These are phyloP conservation scores for Yamadazyma dushanensis DNA, from an alignment of 1,139 yeast species.

Conservation along the genomic window DNA sequence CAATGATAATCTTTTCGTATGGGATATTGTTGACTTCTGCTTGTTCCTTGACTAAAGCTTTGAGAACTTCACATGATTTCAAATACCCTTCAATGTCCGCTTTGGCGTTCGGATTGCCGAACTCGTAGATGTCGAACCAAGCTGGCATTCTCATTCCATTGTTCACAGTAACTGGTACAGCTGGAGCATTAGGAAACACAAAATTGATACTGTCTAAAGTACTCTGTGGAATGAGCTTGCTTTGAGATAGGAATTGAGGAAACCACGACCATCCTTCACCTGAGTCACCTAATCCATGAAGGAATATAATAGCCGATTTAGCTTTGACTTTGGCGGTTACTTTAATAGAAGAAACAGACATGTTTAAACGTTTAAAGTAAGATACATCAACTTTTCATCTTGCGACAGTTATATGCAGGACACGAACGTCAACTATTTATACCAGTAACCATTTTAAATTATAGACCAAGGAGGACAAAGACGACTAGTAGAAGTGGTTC, in stretches of 20 bases:
- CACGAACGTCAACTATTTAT: too few relatives aligned
- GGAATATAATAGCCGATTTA: conserved; percentile 59
- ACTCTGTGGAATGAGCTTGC: conserved; percentile 35
- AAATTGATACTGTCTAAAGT: conserved; percentile 65
- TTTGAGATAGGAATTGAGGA: conserved; percentile 47
- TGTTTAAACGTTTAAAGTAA: too few relatives aligned
- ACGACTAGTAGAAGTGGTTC: too few relatives aligned
- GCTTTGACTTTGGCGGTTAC: conserved; percentile 19
- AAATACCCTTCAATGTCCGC: conserved; percentile 69
- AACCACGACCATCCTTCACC: conserved; percentile 90
- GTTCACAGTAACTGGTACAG: conserved; percentile 64
- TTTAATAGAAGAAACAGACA: conserved; percentile 23
- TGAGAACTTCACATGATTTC: conserved; percentile 53
- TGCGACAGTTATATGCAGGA: too few relatives aligned
- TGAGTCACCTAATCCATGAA: conserved; percentile 91
- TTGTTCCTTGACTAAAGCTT: conserved; percentile 61
- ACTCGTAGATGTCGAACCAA: conserved; percentile 80
- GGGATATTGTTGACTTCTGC: conserved; percentile 54
- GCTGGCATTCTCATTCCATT: conserved; percentile 72
- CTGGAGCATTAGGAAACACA: conserved; percentile 88
- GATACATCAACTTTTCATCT: too few relatives aligned
- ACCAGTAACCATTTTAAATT: too few relatives aligned
- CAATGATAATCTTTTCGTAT: conserved; percentile 72
- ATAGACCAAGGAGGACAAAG: too few relatives aligned
- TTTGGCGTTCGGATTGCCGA: conserved; percentile 47